Base-by-base conservation (phyloP, 257 asterid species). In the Solanum arcanum region DNA sequence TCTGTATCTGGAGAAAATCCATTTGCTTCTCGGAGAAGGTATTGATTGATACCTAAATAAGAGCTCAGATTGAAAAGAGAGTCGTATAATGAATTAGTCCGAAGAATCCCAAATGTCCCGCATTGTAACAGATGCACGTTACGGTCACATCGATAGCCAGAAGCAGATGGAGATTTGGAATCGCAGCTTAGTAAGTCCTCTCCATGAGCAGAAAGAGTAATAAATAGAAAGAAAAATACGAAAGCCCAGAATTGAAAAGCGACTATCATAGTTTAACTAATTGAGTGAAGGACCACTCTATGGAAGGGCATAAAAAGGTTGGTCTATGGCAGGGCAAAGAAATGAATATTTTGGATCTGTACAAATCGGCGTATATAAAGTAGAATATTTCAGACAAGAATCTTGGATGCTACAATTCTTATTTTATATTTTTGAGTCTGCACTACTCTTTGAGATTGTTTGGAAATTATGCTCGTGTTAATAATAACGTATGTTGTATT, bases 21-120 rank as follows among this genome's bases (percentile, higher is more conserved):
- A 87, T 94, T 94, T 20, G 97, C 93, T 70, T 89, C 90, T 14
- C 88, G 86, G 14, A 93, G 88, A 84, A 87, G 90, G 29, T 86
- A 70, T 15, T 72, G 90, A 37, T 86, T 73, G 49, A 92, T 90
- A 84, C 91, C 91, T 37, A 93, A 86, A 81, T 72, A 89, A 59
- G 72, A 73, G 87, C 90, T 91, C 83, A 92, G 92, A 91, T 91
- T 93, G 70, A 89, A 88, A 44, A 91, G 88, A 78, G 93, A 91
- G 6, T 92, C 83, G 86, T 85, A 93, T 85, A 84, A 77, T 64
- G 97, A 83, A 90, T 90, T 93, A 10, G 95, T 92, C 3, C 88
- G 91, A 80, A 93, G 88, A 86, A 93, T 7, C 9, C 94, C 94
- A 84, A 83, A 92, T 13, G 96, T 93, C 2, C 18, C 84, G 91